Percentiles rank a stretch among this genome's conserved stretches.
Evolutionary conservation across 106 monocot genomes (phyloP).

Genomic region (Phalaenopsis aphrodite): DNA sequence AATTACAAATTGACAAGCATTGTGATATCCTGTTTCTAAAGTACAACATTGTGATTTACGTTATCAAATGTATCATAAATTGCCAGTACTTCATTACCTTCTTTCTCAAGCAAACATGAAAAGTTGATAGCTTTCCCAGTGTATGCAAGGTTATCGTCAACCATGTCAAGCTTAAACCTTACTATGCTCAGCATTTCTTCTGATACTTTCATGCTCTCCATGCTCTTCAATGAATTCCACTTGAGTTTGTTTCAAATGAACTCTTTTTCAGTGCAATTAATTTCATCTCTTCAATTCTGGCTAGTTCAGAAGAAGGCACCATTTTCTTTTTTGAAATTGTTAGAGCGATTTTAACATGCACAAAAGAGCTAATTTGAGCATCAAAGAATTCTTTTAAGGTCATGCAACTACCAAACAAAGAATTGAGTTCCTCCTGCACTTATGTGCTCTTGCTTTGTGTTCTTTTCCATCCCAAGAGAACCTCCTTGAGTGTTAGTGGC

Average conservation of each 20-base stretch:
- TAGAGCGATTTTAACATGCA: too few relatives aligned
- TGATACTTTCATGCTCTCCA: slow-evolving; percentile 9
- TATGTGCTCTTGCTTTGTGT: too few relatives aligned
- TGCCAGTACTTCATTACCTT: slow-evolving; percentile 21
- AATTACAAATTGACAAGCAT: not conserved
- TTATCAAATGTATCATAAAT: slow-evolving; percentile 16
- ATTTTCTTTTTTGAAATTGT: slow-evolving; percentile 41
- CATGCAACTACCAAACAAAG: too few relatives aligned
- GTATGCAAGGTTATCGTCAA: slow-evolving; percentile 20
- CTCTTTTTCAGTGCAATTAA: slow-evolving; percentile 10
- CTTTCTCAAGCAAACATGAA: slow-evolving; percentile 39
- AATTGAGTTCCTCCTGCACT: too few relatives aligned
- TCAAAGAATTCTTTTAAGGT: too few relatives aligned
- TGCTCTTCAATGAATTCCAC: slow-evolving; percentile 9
- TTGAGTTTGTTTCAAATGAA: slow-evolving; percentile 2
- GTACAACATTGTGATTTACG: slow-evolving; percentile 8
- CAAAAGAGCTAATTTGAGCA: too few relatives aligned
- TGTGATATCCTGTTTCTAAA: slow-evolving; percentile 24
- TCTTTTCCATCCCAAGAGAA: too few relatives aligned
- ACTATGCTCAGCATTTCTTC: slow-evolving; percentile 22
- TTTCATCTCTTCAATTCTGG: slow-evolving; percentile 22
- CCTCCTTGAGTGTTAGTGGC: too few relatives aligned
- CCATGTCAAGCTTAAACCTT: slow-evolving; percentile 30
- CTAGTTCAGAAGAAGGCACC: slow-evolving; percentile 14
- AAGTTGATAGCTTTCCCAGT: slow-evolving; percentile 16